Evolutionary conservation across 148 eudicot species (phyloP).

Genomic region (Rhododendron vialii): DNA sequence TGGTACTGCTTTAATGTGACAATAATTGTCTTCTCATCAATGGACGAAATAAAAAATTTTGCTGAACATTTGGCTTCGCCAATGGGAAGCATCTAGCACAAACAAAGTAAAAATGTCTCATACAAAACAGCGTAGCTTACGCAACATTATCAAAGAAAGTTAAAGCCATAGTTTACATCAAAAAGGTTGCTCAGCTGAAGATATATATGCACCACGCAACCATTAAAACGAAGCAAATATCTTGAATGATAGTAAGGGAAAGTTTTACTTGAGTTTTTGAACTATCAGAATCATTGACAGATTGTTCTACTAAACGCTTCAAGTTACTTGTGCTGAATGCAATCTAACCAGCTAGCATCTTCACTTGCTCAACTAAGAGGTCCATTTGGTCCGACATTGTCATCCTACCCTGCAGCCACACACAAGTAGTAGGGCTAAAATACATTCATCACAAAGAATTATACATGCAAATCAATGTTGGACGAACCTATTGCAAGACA

Average conservation of each 20-base stretch:
- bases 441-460: too few species aligned
- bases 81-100: too few species aligned
- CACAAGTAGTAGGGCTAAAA: slow-evolving; percentile 8
- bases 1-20: too few species aligned
- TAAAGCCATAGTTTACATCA: background rate
- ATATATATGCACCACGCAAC: background rate
- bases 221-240: background rate
- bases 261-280: slow-evolving; percentile 65
- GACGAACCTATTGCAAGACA: too few species aligned
- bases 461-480: too few species aligned
- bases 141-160: background rate
- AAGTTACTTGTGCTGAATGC: slow-evolving; percentile 93
- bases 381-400: slow-evolving; percentile 86
- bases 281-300: slow-evolving; percentile 73
- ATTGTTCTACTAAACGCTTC: slow-evolving; percentile 90
- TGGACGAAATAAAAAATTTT: too few species aligned
- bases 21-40: too few species aligned
- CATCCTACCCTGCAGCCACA: slow-evolving; percentile 52
- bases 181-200: background rate
- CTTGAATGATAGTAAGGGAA: background rate
- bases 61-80: too few species aligned
- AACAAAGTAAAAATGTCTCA: background rate
- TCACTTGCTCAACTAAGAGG: slow-evolving; percentile 93
- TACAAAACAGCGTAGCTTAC: background rate
- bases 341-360: slow-evolving; percentile 98